Conservation (phyloP, 2,329 filamentous ascomycete species). For the Aureobasidium sp. region DNA sequence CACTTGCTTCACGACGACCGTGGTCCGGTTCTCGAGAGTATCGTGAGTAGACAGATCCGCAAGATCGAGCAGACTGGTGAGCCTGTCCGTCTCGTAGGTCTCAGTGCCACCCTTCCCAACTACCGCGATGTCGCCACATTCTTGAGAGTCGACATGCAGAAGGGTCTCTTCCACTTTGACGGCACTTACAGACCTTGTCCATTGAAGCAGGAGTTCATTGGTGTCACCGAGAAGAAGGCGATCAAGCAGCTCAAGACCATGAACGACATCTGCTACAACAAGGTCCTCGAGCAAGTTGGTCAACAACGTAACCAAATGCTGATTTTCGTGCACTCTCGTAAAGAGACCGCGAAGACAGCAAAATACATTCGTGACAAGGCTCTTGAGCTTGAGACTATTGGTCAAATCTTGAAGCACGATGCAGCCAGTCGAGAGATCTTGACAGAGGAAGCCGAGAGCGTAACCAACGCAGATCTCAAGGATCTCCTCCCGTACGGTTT, state of each 20-base stretch:
- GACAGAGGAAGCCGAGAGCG: conserved; percentile 71
- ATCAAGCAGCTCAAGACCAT: conserved; percentile 99
- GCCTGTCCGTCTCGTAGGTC: conserved; percentile 79
- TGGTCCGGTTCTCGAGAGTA: conserved; percentile 92
- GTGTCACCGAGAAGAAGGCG: conserved; percentile 92
- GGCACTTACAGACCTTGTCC: conserved; percentile 89
- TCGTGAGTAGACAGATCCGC: conserved; percentile 87
- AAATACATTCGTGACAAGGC: conserved; percentile 95
- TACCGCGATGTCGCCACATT: conserved; percentile 95
- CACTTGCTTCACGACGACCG: conserved; percentile 95
- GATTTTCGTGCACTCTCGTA: conserved; percentile 96
- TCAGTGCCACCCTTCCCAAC: conserved; percentile 93
- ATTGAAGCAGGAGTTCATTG: conserved; percentile 91
- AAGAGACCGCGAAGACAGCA: conserved; percentile 96
- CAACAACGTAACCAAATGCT: conserved; percentile 94
- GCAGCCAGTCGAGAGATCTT: conserved; percentile 84
- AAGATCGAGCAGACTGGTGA: conserved; percentile 91
- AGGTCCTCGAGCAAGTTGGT: conserved; percentile 93
- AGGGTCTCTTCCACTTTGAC: conserved; percentile 93
- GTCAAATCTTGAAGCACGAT: conserved; percentile 87
- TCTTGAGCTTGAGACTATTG: conserved; percentile 92
- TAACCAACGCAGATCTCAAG: conserved; percentile 81
- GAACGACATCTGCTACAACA: conserved; percentile 98
- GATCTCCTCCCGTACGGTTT: conserved; percentile 93
- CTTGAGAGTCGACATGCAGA: conserved; percentile 74